These are phyloP conservation scores for Saccharomycopsis schoenii DNA, from an alignment of 805 yeast species.

Conservation along the genomic window DNA sequence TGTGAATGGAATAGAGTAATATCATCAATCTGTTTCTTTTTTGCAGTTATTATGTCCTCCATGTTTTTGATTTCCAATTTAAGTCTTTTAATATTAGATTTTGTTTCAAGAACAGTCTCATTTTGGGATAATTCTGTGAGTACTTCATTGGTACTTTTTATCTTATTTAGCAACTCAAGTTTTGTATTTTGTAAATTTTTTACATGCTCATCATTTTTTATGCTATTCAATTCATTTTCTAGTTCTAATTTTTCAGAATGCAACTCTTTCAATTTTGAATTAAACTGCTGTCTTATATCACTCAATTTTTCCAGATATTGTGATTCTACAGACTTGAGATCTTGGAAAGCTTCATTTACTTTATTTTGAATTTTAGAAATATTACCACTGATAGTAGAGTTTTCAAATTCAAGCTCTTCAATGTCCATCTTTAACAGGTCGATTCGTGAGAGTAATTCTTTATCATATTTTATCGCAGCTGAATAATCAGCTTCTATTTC, in stretches of 20 bases:
- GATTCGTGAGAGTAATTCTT: background rate
- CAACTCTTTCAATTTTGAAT: background rate
- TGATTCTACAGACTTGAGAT: background rate
- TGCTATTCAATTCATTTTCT: background rate
- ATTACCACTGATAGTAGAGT: background rate
- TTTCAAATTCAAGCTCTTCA: background rate
- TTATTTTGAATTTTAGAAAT: background rate
- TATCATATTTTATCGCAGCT: background rate
- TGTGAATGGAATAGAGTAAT: background rate
- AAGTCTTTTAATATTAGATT: background rate
- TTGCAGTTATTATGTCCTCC: background rate
- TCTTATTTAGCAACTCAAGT: background rate
- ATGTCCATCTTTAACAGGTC: conserved; percentile 1
- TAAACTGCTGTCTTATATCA: background rate
- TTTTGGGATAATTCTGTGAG: background rate
- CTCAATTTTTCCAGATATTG: background rate
- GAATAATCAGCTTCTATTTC: background rate
- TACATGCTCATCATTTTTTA: background rate
- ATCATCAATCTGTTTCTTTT: background rate
- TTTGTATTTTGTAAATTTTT: background rate
- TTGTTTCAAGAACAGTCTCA: background rate
- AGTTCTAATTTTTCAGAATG: background rate
- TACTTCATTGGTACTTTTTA: background rate
- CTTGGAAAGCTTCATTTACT: background rate
- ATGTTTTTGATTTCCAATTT: background rate